These are phyloP conservation scores for Scleromitrula shiraiana DNA, from an alignment of 2,329 filamentous ascomycete species.

Conservation along the genomic window DNA sequence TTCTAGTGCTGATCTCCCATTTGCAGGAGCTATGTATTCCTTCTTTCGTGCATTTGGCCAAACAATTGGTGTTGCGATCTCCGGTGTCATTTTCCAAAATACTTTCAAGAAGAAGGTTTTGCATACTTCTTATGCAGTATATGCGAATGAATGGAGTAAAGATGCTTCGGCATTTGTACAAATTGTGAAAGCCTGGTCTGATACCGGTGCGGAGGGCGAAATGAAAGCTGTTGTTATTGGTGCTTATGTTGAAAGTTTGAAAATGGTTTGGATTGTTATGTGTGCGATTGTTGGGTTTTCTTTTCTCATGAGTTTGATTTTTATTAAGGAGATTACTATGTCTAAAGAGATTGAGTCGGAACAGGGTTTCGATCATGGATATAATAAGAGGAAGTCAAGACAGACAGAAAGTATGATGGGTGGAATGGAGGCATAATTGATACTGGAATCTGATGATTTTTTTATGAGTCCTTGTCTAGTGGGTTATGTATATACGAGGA, in stretches of 20 bases:
- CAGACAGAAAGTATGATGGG: too few relatives aligned
- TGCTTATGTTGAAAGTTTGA: conserved; percentile 18
- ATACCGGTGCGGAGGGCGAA: conserved; percentile 7
- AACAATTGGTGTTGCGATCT: conserved; percentile 34
- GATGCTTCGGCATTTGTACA: conserved; percentile 19
- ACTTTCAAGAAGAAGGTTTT: conserved; percentile 27
- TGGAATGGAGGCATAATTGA: too few relatives aligned
- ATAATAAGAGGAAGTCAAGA: not conserved
- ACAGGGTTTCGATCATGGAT: conserved; percentile 6
- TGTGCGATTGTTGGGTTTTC: conserved; percentile 16
- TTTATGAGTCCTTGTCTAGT: too few relatives aligned
- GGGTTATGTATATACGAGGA: too few relatives aligned
- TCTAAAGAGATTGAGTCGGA: conserved; percentile 33
- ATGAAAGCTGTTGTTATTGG: conserved; percentile 10
- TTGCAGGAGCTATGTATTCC: conserved; percentile 54
- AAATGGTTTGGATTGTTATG: conserved; percentile 23
- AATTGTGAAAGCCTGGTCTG: conserved; percentile 15
- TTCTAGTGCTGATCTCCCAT: conserved; percentile 46
- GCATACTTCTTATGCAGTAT: conserved; percentile 10
- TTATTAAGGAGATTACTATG: conserved; percentile 45
- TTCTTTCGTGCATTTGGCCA: conserved; percentile 56
- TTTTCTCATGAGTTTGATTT: conserved; percentile 31
- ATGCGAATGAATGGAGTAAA: conserved; percentile 13
- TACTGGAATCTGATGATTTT: too few relatives aligned
- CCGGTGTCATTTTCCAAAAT: conserved; percentile 63